Evolutionary conservation across 352 stramenopile genomes (phyloP), one percentile per base, ranked within the genome.

Genomic region (Phytopythium helicoides): DNA sequence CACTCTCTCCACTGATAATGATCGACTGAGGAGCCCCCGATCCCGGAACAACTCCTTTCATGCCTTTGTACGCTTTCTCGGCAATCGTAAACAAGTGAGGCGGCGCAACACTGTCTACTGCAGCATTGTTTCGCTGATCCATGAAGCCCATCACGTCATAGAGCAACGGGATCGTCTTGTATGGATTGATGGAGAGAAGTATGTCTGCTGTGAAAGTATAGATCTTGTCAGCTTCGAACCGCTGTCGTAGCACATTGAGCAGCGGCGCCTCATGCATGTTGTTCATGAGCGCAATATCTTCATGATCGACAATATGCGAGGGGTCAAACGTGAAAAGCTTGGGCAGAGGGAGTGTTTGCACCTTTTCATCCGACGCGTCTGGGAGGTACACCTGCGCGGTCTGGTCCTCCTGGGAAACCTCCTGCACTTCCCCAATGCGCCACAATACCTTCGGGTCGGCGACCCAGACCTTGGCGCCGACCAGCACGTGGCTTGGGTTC

Each of bases 1-100:
- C 93, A 31, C 82, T 96, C 54, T 98, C 93, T 23, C 93, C 93
- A 19, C 85, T 97, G n/a, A 98, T 91, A 25, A 98, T 76, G 63
- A 98, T 97, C 1, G 85, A 97, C 61, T 98, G 94, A 34, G 95
- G 81, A 8, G 65, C 71, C 1, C 79, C 76, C 2, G 62, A 68
- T 0, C 80, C 80, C 10, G 76, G 58, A 3, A 85, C 50, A 9
- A 75, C 62, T 2, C 78, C 78, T 39, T 89, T 86, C 76, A 90
- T 85, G 14, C 77, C 71, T 3, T 58, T 61, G 44, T 93, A 94
- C 22, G 85, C 82, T 52, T 83, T 86, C 51, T 87, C 82, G 0
- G 86, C 83, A 42, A 94, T 90, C 14, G 77, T 89, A 35, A 92
- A 94, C 40, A 92, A 68, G 48, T 94, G 84, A 6, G 84, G 84